These are phyloP conservation scores for Pseudovirgaria hyperparasitica DNA, from an alignment of 2,329 filamentous ascomycete genomes.

Conservation along the genomic window DNA sequence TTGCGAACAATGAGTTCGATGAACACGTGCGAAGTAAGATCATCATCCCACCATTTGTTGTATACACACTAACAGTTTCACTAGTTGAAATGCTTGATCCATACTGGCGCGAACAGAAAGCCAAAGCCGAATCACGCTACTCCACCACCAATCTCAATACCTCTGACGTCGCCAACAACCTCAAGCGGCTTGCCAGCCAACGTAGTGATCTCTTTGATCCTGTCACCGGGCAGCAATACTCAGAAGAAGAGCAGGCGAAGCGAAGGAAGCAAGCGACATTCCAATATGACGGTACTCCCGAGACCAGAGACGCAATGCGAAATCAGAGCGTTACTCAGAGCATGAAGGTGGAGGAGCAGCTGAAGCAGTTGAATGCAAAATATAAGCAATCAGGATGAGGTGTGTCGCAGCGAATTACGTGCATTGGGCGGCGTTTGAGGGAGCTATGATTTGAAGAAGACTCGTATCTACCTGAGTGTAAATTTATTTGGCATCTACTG, in stretches of 20 bases:
- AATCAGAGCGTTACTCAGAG: conserved; percentile 40
- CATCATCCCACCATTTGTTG: conserved; percentile 1
- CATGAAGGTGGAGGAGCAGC: conserved; percentile 72
- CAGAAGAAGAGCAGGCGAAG: conserved; percentile 60
- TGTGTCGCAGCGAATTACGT: too few species aligned
- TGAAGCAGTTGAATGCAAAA: conserved; percentile 53
- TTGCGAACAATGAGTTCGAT: conserved; percentile 76
- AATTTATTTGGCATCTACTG: too few species aligned
- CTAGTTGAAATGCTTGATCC: conserved; percentile 79
- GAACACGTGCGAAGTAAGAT: conserved; percentile 75
- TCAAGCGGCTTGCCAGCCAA: conserved; percentile 88
- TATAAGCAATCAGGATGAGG: too few species aligned
- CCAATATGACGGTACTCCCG: conserved; percentile 52
- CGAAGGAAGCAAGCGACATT: conserved; percentile 61
- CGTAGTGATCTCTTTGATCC: conserved; percentile 77
- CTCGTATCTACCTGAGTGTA: too few species aligned
- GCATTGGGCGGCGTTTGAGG: conserved; percentile 1
- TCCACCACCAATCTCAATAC: conserved; percentile 78
- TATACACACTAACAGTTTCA: conserved; percentile 22
- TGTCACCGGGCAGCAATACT: conserved; percentile 52
- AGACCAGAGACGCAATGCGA: conserved; percentile 43
- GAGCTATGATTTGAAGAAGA: too few species aligned
- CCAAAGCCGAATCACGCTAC: conserved; percentile 73
- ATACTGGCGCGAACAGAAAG: conserved; percentile 89
- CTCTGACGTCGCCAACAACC: conserved; percentile 78